Evolutionary conservation across 495 filamentous ascomycete species (phyloP).

Genomic region (Pyrenula massariospora): DNA sequence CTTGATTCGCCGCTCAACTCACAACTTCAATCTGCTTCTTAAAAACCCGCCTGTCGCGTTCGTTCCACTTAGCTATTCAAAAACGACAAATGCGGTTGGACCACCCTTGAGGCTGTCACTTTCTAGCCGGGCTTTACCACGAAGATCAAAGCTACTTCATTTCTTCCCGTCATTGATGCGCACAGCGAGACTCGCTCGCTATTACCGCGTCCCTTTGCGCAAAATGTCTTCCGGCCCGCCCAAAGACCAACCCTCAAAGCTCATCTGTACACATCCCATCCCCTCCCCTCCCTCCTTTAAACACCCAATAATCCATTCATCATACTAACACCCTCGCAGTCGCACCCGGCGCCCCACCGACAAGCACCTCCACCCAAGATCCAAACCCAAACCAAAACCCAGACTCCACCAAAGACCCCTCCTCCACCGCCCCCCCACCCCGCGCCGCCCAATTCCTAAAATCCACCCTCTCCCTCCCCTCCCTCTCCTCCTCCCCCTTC

Average conservation of each 20-base stretch:
- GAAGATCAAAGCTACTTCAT: background rate
- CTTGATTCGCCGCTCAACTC: too few species aligned
- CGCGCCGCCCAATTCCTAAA: conserved; percentile 33
- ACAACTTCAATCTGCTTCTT: too few species aligned
- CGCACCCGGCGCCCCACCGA: too few species aligned
- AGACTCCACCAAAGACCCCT: conserved; percentile 1
- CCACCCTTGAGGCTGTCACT: too few species aligned
- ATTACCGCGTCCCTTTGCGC: background rate
- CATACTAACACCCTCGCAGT: background rate
- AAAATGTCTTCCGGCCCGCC: background rate
- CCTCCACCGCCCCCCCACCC: conserved; percentile 17
- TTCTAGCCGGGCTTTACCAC: too few species aligned
- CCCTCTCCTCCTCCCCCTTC: conserved; percentile 43
- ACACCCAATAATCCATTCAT: background rate
- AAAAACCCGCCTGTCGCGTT: too few species aligned
- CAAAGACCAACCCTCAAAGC: background rate
- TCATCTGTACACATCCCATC: background rate
- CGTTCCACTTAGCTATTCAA: too few species aligned
- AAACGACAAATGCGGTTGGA: too few species aligned
- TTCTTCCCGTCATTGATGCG: background rate
- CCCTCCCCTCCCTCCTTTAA: background rate
- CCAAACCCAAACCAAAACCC: conserved; percentile 8
- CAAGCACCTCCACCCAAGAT: too few species aligned
- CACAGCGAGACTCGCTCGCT: background rate
- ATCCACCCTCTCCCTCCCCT: conserved; percentile 31